phyloP scores from a whole-genome alignment of 805 yeast species.

The Hanseniaspora occidentalis region DNA sequence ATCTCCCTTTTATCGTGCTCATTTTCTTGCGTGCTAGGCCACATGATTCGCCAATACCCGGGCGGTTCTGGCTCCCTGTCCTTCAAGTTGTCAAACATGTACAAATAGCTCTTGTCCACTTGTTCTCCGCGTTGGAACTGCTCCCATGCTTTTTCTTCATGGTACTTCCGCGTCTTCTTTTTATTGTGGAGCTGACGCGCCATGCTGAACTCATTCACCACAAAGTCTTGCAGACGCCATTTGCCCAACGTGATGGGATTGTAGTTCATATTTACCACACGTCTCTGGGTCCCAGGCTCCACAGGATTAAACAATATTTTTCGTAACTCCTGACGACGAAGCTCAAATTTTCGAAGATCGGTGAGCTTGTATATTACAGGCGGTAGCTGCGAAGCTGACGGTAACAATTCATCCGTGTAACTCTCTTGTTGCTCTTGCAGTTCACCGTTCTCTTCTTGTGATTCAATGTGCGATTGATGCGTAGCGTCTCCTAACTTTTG shows the following conservation, averaged over 20 bases:
- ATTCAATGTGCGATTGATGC: background rate
- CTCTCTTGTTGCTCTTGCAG: no score
- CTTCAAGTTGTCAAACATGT: slow-evolving; percentile 6
- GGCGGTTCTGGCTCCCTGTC: slow-evolving; percentile 3
- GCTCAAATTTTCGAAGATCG: background rate
- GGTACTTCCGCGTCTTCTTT: slow-evolving; percentile 4
- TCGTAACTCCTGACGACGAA: background rate
- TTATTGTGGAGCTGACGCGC: background rate
- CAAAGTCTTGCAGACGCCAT: slow-evolving; percentile 7
- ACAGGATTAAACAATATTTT: background rate
- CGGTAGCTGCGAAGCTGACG: slow-evolving; percentile 1
- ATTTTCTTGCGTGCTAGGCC: slow-evolving; percentile 4
- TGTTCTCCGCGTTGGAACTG: background rate
- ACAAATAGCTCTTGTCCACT: slow-evolving; percentile 2
- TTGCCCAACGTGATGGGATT: slow-evolving; percentile 5
- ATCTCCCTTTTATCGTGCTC: background rate
- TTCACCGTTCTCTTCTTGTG: no score
- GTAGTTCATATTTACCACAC: background rate
- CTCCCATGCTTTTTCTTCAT: slow-evolving; percentile 2
- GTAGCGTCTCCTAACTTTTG: background rate
- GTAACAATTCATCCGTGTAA: background rate
- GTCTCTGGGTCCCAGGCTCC: background rate
- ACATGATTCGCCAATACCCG: slow-evolving; percentile 3
- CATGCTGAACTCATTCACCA: slow-evolving; percentile 2
- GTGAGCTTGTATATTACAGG: background rate